Evolutionary conservation across 1,139 yeast genomes (phyloP), one percentile per base, ranked within the genome.

Genomic region (Pichia norvegensis): DNA sequence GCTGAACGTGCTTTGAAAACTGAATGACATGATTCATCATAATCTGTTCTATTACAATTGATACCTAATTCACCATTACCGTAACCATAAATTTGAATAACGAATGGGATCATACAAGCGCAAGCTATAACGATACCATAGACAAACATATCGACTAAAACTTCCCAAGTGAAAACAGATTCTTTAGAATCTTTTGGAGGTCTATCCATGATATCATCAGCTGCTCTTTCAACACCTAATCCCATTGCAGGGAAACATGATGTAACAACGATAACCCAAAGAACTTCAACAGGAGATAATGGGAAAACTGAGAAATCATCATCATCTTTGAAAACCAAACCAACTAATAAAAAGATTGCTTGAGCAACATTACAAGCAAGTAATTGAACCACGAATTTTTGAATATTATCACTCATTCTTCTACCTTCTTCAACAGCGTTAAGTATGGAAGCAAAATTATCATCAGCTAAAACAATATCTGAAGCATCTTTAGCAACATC

Each of bases 241-340:
- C 92, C 92, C 87, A 84, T 83, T 25, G 92, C 92, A 43, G 92
- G 94, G 70, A 83, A 81, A 55, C 88, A 80, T 4, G 88, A 79
- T 2, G 92, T 83, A 36, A 82, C 78, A 61, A 84, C 86, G 59
- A 83, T 76, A 60, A 83, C 78, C 90, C 90, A 84, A 54, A 84
- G 68, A 13, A 82, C 87, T 66, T 84, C 88, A 52, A 84, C 86
- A 2, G 92, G 90, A 0, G 88, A 75, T 47, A 84, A 69, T 31
- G 92, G 90, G 66, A 84, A 84, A 21, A 83, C 90, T 2, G 90
- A 81, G 46, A 65, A 70, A 2, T 76, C 80, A 44, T 69, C 65
- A 0, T 61, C 56, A 59, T 82, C 92, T 55, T 77, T 73, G 60
- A 84, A 84, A 0, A 79, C 87, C 44, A 84, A 72, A 37, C 92